A percentile compares a stretch with the other conserved stretches of the same genome.
These are phyloP conservation scores for Myxozyma vanderwaltii DNA, from an alignment of 805 yeast genomes.

Conservation along the genomic window DNA sequence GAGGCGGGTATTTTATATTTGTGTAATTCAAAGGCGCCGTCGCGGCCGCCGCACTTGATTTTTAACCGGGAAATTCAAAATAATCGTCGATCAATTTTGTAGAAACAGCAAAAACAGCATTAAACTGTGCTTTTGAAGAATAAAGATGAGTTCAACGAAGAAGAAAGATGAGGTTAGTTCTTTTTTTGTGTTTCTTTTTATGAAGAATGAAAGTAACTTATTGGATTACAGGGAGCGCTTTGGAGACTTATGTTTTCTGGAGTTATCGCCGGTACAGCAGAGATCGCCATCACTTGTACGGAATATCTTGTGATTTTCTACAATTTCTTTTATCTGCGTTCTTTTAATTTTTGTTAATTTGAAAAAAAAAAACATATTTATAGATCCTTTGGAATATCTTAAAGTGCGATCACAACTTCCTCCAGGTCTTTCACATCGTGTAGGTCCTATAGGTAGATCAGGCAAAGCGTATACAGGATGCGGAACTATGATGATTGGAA, in stretches of 20 bases:
- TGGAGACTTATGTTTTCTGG: constrained; percentile 39
- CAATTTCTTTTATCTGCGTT: too few relatives aligned
- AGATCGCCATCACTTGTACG: constrained; percentile 45
- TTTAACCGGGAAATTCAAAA: background rate
- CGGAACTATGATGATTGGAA: constrained; percentile 74
- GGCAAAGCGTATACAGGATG: constrained; percentile 56
- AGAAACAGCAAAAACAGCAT: background rate
- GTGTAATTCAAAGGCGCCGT: too few relatives aligned
- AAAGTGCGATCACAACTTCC: constrained; percentile 44
- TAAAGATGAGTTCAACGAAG: background rate
- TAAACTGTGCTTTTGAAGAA: background rate
- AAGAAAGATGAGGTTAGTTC: constrained; percentile 17
- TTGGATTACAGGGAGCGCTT: constrained; percentile 16
- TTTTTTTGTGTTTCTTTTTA: too few relatives aligned
- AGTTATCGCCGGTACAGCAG: constrained; percentile 44
- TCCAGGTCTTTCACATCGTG: constrained; percentile 34
- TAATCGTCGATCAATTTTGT: background rate
- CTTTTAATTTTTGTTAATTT: too few relatives aligned
- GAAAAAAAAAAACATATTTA: constrained; percentile 32
- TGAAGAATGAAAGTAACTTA: too few relatives aligned
- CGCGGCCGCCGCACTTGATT: too few relatives aligned
- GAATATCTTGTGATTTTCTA: too few relatives aligned
- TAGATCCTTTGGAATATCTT: constrained; percentile 48
- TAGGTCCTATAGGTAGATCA: constrained; percentile 22
- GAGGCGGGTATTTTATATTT: too few relatives aligned